Evolutionary conservation across 2,329 filamentous ascomycete species (phyloP), one percentile per base, ranked within the genome.

Genomic region (Fonsecaea pugnacius): DNA sequence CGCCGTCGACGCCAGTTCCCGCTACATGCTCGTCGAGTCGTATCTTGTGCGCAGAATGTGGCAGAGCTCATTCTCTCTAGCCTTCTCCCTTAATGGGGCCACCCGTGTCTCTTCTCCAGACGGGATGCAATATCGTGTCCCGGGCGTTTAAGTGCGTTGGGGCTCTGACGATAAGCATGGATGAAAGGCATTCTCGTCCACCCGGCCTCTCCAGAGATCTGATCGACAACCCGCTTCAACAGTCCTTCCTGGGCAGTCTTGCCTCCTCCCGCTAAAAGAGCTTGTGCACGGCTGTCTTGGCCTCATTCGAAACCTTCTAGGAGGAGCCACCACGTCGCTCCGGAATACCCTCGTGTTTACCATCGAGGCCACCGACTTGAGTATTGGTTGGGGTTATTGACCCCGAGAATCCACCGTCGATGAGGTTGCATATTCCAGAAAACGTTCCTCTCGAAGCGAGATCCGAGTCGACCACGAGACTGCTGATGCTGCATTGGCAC

Each of bases 401-500:
- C 8, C 51, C 51, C 27, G 51, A 53, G 51, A 53, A 52, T 59
- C 40, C 30, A 50, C 43, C 57, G 57, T 51, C 57, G 5, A 10
- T 18, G 57, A 16, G 30, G 21, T 52, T 48, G 18, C 43, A 48
- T 35, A 18, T 32, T 40, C 43, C 56, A 51, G 40, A 58, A 52
- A 46, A n/a, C 40, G n/a, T 21, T 58, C 8, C 21, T 4, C n/a
- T 48, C 55, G 40, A 50, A 40, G 30, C 55, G 24, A 43, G 43
- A 58, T 40, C 40, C 16, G 18, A 38, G 38, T 58, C 32, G 38
- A 48, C 35, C 27, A 46, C 38, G 16, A 48, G 38, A 21, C 4
- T 58, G 36, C n/a, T 58, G 55, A 33, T 48, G 55, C 55, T 58
- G 55, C 55, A 48, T 21, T 32, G 40, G 30, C 43, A 33, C 27